A percentile compares a stretch with the other conserved stretches of the same genome.
Evolutionary conservation across 2,329 filamentous ascomycete genomes (phyloP).

Genomic region (Orbilia oligospora): DNA sequence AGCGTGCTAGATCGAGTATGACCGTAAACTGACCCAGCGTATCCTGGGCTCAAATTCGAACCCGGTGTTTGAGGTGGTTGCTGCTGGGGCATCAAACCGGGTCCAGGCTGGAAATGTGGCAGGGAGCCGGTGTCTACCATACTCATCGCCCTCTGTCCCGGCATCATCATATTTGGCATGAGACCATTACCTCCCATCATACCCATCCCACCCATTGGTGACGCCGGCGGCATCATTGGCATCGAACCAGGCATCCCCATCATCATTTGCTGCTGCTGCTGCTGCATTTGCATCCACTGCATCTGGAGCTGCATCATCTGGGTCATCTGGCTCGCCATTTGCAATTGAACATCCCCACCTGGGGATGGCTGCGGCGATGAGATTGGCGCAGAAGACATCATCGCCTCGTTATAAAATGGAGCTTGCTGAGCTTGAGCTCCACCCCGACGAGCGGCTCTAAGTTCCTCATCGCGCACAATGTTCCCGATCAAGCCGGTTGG

Average conservation of each 20-base stretch:
- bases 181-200: slow-evolving; percentile 62
- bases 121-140: slow-evolving; percentile 82
- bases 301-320: slow-evolving; percentile 95
- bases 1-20: slow-evolving; percentile 62
- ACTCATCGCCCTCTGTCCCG: slow-evolving; percentile 79
- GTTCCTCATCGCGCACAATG: slow-evolving; percentile 74
- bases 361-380: slow-evolving; percentile 70
- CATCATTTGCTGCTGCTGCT: slow-evolving; percentile 64
- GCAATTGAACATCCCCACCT: slow-evolving; percentile 80
- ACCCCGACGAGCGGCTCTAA: slow-evolving; percentile 58
- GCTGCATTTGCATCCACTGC: slow-evolving; percentile 79
- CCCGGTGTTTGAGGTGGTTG: slow-evolving; percentile 50
- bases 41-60: slow-evolving; percentile 65
- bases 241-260: slow-evolving; percentile 64
- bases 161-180: slow-evolving; percentile 65
- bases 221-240: slow-evolving; percentile 66
- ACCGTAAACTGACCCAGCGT: slow-evolving; percentile 70
- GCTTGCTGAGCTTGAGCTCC: slow-evolving; percentile 53
- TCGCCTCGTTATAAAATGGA: slow-evolving; percentile 62
- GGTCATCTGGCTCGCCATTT: slow-evolving; percentile 86
- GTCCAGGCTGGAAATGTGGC: slow-evolving; percentile 67
- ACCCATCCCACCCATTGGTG: slow-evolving; percentile 65
- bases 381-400: slow-evolving; percentile 62
- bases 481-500: slow-evolving; percentile 88
- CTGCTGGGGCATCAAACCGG: slow-evolving; percentile 50